Evolutionary conservation across 306 rosid species (phyloP), one percentile per base, ranked within the genome.

Genomic region (Vigna reflexopilosa): DNA sequence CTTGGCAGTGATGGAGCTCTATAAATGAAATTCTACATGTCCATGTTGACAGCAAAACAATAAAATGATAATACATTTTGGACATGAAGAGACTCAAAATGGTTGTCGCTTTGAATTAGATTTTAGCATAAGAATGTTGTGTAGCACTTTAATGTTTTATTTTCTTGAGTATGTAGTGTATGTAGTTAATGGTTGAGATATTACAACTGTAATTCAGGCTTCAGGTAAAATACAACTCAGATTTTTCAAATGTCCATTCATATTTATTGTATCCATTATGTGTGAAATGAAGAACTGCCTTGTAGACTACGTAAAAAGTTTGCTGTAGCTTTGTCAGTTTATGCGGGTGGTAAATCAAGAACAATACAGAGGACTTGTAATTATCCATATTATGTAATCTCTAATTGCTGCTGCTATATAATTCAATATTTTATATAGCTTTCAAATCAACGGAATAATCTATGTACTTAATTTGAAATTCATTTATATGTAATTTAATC

Each of bases 91-190:
- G 72, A 57, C 58, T 70, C 75, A 51, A 82, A 77, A 79, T 63
- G 42, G 80, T 67, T 61, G 52, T 57, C 42, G 28, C 34, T 52
- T 67, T 62, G 49, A 40, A 70, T 79, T 81, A 74, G 81, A 82
- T 80, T 72, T 54, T 85, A 68, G 80, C 78, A 22, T 63, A 67
- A 70, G 80, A 72, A 71, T 75, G 77, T 79, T 77, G 82, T 83
- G 76, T 75, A 76, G 85, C 2, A 42, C 52, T 40, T 34, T 66
- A 12, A 20, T 66, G 38, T 73, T 78, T 48, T n/a, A 54, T 61
- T 84, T 72, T 73, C 76, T 6, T 28, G 58, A 28, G 12, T 40
- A 16, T 32, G 45, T 78, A 73, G 62, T 55, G 65, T 69, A 78
- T 69, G 49, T 78, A 82, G 84, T 51, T 49, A 67, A 49, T 67